Base-by-base conservation (phyloP, 352 stramenopile species). In the Pythium vanterpoolii region DNA sequence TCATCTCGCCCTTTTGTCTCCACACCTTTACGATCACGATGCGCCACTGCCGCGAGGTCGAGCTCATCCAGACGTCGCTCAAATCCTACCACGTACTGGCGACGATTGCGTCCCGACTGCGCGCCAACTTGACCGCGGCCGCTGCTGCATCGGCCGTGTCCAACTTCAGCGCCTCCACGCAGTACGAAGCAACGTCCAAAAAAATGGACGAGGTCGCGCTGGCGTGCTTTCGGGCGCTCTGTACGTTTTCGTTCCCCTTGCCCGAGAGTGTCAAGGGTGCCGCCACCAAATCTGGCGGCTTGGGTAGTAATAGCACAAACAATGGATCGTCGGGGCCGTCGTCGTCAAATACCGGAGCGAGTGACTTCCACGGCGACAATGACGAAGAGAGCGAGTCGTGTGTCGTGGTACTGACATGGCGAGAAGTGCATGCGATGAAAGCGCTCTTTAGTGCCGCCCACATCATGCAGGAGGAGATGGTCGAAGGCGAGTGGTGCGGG, bases 351-450 rank as follows among this genome's bases (percentile, higher is more conserved):
- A 24, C 30, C n/a, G 42, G 19, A 14, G 16, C 26, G n/a, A 40
- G 23, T 19, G 48, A 55, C 5, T 60, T 84, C 9, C 63, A 82
- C 58, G 38, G 42, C 3, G 69, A 88, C 19, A 53, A 42, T 10
- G 79, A 90, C 44, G 77, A 90, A 6, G 80, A 93, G 59, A 79
- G 74, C 8, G 79, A 90, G 34, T 87, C 74, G 30, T 89, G 71
- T 48, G 40, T 85, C 7, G 77, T 90, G 21, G 61, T 78, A 27
- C 70, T 93, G 44, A 91, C 72, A 40, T 95, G 86, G 86, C 76
- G 83, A 27, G 81, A 95, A 65, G 80, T 95, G 28, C 86, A 93
- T 39, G 86, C 86, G n/a, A 95, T 95, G 86, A 95, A 95, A 56
- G 80, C 83, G 11, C 66, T 95, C 18, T 93, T 92, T 49, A 82